Conservation (phyloP, 164 flowering plant genomes). For the Aristolochia californica region DNA sequence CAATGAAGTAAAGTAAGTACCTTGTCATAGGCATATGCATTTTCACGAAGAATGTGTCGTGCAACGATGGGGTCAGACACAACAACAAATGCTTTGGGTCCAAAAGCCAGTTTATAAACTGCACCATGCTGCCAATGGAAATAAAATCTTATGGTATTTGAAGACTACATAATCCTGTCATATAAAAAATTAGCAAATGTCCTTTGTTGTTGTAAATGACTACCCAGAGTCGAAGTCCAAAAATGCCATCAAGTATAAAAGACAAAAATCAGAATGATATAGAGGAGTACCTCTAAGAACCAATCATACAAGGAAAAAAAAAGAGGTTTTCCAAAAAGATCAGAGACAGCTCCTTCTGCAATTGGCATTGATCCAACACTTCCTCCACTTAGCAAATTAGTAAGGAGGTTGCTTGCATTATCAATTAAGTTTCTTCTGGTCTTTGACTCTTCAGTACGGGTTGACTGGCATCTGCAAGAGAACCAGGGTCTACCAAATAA, state of each 20-base stretch:
- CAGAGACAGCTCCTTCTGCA: slow-evolving; percentile 95
- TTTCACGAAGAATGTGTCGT: slow-evolving; percentile 82
- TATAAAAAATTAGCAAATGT: background rate
- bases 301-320: slow-evolving; percentile 87
- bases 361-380: slow-evolving; percentile 77
- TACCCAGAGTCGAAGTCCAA: background rate
- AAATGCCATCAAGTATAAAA: background rate
- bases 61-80: slow-evolving; percentile 97
- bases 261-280: background rate
- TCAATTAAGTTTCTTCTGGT: slow-evolving; percentile 56
- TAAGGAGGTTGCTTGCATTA: slow-evolving; percentile 88
- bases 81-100: slow-evolving; percentile 93
- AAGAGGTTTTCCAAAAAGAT: slow-evolving; percentile 73
- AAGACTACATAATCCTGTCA: background rate
- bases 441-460: slow-evolving; percentile 49
- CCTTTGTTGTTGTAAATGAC: no score
- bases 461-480: slow-evolving; percentile 64
- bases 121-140: slow-evolving; percentile 73
- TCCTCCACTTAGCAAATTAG: slow-evolving; percentile 83
- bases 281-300: slow-evolving; percentile 91
- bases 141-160: background rate
- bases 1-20: slow-evolving; percentile 26
- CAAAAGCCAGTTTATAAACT: slow-evolving; percentile 93
- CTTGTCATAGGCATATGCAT: slow-evolving; percentile 92
- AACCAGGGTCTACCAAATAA: background rate